A percentile compares a stretch with the other conserved stretches of the same genome.
These are phyloP conservation scores for Taxillus chinensis DNA, from an alignment of 164 flowering plant genomes.

Conservation along the genomic window DNA sequence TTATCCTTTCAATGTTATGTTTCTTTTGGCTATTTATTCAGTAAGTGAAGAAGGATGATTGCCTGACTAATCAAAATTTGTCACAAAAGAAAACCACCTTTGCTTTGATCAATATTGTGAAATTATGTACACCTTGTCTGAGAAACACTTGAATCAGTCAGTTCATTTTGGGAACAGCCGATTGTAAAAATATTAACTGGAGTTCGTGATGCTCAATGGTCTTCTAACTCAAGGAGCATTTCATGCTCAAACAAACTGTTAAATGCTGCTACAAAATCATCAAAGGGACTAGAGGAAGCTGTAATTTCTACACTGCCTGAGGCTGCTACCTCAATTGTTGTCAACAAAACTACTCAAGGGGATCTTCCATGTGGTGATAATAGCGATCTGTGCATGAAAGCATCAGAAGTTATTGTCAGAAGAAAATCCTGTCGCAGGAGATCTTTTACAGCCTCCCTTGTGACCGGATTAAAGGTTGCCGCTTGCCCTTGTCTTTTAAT, in stretches of 20 bases:
- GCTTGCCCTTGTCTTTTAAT: background rate
- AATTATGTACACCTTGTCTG: no score
- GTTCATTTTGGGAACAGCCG: slow-evolving; percentile 16
- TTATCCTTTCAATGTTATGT: no score
- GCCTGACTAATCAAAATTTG: no score
- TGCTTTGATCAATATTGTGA: no score
- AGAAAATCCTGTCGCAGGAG: slow-evolving; percentile 46
- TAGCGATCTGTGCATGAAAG: slow-evolving; percentile 7
- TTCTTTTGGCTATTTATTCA: no score
- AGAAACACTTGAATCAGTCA: no score
- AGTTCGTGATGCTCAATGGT: slow-evolving; percentile 15
- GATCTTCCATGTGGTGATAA: slow-evolving; percentile 18
- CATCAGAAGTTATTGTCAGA: slow-evolving; percentile 16
- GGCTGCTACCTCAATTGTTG: slow-evolving; percentile 9
- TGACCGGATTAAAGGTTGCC: slow-evolving; percentile 56
- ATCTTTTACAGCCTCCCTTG: slow-evolving; percentile 57
- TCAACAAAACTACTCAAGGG: slow-evolving; percentile 18
- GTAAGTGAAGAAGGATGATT: no score
- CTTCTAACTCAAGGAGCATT: slow-evolving; percentile 23
- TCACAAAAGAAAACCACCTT: no score
- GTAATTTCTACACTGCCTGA: slow-evolving; percentile 13
- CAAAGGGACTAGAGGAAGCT: slow-evolving; percentile 20
- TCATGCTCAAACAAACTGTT: slow-evolving; percentile 16
- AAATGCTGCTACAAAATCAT: slow-evolving; percentile 18
- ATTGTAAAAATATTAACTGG: slow-evolving; percentile 13